Conservation (phyloP, 257 asterid genomes). For the Rhazya stricta region DNA sequence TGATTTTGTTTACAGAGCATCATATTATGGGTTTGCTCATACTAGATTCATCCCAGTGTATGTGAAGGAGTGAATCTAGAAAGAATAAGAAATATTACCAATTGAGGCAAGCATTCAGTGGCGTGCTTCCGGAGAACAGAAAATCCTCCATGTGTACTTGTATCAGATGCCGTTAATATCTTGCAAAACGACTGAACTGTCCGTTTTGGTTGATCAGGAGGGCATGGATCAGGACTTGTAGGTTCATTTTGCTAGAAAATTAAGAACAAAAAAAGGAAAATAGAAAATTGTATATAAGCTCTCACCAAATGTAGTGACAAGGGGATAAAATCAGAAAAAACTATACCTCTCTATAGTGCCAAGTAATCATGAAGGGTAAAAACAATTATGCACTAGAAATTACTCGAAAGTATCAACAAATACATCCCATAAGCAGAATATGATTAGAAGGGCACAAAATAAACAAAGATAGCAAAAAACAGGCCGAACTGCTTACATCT, state of each 20-base stretch:
- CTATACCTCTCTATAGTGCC: not conserved
- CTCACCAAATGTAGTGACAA: not conserved
- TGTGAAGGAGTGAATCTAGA: not conserved
- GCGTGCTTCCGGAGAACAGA: conserved; percentile 91
- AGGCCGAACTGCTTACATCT: conserved; percentile 44
- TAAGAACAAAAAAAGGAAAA: not conserved
- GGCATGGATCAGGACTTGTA: conserved; percentile 42
- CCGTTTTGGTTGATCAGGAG: conserved; percentile 50
- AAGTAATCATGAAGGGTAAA: not conserved
- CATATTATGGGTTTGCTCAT: not conserved
- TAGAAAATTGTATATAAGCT: conserved; percentile 5
- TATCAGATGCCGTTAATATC: conserved; percentile 85
- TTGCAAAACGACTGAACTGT: conserved; percentile 57
- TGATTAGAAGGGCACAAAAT: not conserved
- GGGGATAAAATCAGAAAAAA: not conserved
- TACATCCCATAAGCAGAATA: not conserved
- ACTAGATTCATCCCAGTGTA: not conserved
- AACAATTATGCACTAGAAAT: not conserved
- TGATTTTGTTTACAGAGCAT: not conserved
- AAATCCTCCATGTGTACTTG: conserved; percentile 93
- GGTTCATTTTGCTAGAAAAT: conserved; percentile 66
- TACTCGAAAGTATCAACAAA: not conserved
- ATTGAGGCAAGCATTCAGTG: conserved; percentile 75
- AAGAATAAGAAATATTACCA: conserved; percentile 34
- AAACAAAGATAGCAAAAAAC: not conserved